These are phyloP conservation scores for Neostapfia colusana DNA, from an alignment of 176 grass and related monocot species.

Conservation along the genomic window DNA sequence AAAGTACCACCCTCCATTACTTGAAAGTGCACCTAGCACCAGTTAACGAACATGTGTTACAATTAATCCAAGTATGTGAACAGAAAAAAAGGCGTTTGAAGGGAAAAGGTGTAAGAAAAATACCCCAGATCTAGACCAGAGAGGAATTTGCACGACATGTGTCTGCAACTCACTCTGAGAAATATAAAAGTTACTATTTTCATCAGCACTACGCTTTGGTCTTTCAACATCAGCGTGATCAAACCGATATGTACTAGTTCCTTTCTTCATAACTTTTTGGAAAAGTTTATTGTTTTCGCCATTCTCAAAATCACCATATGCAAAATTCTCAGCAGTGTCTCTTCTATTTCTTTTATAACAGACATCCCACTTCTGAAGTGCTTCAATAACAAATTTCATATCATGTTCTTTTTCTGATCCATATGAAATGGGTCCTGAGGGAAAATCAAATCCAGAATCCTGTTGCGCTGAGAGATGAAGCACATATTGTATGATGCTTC, in stretches of 20 bases:
- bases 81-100: conserved; percentile 15
- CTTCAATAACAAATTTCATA: conserved; percentile 71
- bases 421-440: conserved; percentile 43
- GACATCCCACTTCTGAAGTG: conserved; percentile 97
- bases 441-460: conserved; percentile 48
- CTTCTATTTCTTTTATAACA: conserved; percentile 80
- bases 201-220: conserved; percentile 55
- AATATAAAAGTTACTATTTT: conserved; percentile 71
- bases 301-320: conserved; percentile 69
- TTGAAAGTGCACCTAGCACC: conserved; percentile 77
- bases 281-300: conserved; percentile 63
- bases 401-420: conserved; percentile 53
- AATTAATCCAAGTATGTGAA: conserved; percentile 23
- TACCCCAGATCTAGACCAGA: conserved; percentile 90
- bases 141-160: conserved; percentile 59
- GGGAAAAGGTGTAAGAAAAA: conserved; percentile 29
- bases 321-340: conserved; percentile 62
- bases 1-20: conserved; percentile 51
- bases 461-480: conserved; percentile 53
- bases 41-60: conserved; percentile 28
- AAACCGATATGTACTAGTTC: conserved; percentile 49
- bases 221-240: conserved; percentile 32
- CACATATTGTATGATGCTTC: conserved; percentile 90
- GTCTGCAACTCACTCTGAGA: conserved; percentile 83
- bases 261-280: conserved; percentile 55